Conservation (phyloP, 768 basidiomycete genomes). For the Infundibulicybe gibba region DNA sequence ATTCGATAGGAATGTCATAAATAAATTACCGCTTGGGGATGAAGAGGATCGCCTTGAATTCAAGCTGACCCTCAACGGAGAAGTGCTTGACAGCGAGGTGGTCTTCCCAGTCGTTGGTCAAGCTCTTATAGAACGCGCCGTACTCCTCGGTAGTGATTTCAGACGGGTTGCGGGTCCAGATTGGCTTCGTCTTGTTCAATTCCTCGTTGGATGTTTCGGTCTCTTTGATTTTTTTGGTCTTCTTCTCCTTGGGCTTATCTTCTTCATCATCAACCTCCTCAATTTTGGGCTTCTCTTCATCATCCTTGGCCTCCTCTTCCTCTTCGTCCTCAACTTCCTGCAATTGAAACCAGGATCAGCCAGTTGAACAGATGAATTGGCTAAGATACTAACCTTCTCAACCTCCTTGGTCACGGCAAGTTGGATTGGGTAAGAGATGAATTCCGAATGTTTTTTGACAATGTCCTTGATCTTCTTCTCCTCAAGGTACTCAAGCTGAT, state of each 20-base stretch:
- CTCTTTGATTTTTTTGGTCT: constrained; percentile 94
- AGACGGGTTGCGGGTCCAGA: constrained; percentile 98
- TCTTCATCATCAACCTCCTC: constrained; percentile 84
- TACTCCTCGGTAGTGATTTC: constrained; percentile 96
- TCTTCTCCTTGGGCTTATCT: constrained; percentile 84
- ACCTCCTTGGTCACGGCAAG: constrained; percentile 98
- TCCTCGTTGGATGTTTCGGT: constrained; percentile 87
- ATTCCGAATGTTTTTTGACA: constrained; percentile 99
- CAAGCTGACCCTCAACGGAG: constrained; percentile 99
- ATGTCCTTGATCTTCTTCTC: constrained; percentile 99
- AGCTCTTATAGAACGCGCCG: constrained; percentile 96
- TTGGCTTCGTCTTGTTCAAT: constrained; percentile 99
- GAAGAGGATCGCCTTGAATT: constrained; percentile 99
- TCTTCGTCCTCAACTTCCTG: constrained; percentile 89
- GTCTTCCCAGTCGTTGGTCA: constrained; percentile 99
- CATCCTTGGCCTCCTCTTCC: constrained; percentile 68
- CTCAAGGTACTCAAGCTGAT: constrained; percentile 98
- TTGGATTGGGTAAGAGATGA: constrained; percentile 99
- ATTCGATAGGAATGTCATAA: background rate
- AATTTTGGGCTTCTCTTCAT: constrained; percentile 73
- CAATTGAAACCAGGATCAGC: constrained; percentile 9
- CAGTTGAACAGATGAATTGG: background rate
- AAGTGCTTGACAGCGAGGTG: constrained; percentile 99
- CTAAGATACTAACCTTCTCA: constrained; percentile 72
- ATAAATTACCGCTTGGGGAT: constrained; percentile 83